Conservation (phyloP, 2,329 filamentous ascomycete species). For the Juglanconis sp. region DNA sequence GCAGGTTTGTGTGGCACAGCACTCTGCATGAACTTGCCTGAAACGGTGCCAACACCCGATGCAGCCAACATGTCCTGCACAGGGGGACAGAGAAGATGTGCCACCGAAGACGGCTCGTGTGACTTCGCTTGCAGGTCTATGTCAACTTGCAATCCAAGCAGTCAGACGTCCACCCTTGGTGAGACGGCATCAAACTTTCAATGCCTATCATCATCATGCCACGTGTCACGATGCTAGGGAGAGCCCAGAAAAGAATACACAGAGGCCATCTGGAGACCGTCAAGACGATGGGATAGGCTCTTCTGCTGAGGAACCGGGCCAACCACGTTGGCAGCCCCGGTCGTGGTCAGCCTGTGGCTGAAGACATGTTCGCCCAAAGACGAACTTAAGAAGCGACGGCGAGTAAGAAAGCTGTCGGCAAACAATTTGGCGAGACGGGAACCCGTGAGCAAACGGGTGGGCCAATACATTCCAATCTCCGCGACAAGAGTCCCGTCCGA, state of each 20-base stretch:
- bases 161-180: background rate
- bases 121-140: background rate
- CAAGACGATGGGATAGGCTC: background rate
- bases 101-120: background rate
- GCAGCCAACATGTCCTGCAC: background rate
- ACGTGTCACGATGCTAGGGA: background rate
- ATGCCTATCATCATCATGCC: background rate
- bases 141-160: background rate
- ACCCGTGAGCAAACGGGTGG: background rate
- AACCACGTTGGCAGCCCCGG: too few species aligned
- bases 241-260: background rate
- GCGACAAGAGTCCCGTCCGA: background rate
- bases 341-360: too few species aligned
- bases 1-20: background rate
- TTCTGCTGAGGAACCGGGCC: too few species aligned
- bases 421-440: background rate
- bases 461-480: background rate
- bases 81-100: background rate
- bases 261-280: background rate
- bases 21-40: background rate
- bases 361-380: too few species aligned
- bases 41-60: background rate
- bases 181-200: background rate
- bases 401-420: background rate
- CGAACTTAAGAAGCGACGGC: background rate